A percentile compares a stretch with the other conserved stretches of the same genome.
Evolutionary conservation across 257 asterid genomes (phyloP).

Genomic region (Lantana camara): DNA sequence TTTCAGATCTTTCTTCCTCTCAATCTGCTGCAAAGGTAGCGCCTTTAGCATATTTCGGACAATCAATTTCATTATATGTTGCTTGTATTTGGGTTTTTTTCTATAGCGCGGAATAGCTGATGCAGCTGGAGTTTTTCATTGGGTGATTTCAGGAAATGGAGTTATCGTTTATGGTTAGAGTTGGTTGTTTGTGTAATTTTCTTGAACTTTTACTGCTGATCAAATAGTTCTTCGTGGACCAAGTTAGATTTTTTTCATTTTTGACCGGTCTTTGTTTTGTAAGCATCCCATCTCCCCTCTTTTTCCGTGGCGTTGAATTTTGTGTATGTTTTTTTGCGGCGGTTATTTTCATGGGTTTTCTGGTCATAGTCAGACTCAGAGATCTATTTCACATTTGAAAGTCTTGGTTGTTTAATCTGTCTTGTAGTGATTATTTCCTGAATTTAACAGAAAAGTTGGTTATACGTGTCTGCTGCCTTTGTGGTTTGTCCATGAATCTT

Average conservation of each 20-base stretch:
- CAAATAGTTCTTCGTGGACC: slow-evolving; percentile 10
- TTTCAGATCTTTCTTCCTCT: slow-evolving; percentile 45
- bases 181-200: slow-evolving; percentile 32
- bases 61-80: background rate
- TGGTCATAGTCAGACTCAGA: slow-evolving; percentile 23
- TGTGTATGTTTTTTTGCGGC: slow-evolving; percentile 26
- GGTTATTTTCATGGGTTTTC: slow-evolving; percentile 24
- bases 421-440: background rate
- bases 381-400: slow-evolving; percentile 27
- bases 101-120: slow-evolving; percentile 8
- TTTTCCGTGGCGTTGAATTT: slow-evolving; percentile 32
- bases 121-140: slow-evolving; percentile 1
- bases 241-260: slow-evolving; percentile 33
- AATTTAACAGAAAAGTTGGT: background rate
- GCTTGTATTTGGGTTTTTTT: slow-evolving; percentile 4
- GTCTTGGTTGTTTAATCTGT: background rate
- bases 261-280: slow-evolving; percentile 33
- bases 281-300: slow-evolving; percentile 9
- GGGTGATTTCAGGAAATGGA: background rate
- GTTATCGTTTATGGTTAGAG: background rate
- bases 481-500: background rate
- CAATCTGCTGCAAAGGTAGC: slow-evolving; percentile 37
- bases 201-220: slow-evolving; percentile 44
- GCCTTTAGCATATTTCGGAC: slow-evolving; percentile 6
- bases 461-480: background rate